Conservation (phyloP, 371 early-diverging fungal genomes). For the Mucor plumbeus region DNA sequence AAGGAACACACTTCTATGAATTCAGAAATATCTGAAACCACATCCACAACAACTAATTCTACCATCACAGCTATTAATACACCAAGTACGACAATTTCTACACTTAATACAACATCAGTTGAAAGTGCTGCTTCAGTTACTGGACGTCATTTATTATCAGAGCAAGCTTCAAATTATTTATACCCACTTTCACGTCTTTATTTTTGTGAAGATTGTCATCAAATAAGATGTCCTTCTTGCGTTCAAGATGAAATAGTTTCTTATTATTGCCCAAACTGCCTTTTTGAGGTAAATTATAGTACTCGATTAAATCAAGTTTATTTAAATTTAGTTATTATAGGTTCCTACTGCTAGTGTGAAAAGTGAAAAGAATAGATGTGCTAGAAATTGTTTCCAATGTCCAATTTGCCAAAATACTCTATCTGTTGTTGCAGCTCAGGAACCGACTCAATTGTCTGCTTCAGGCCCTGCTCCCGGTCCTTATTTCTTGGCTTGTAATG, state of each 20-base stretch:
- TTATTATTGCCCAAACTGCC: slow-evolving; percentile 94
- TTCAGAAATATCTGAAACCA: neutral
- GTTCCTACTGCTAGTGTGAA: slow-evolving; percentile 93
- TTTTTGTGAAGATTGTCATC: slow-evolving; percentile 88
- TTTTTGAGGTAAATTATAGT: slow-evolving; percentile 74
- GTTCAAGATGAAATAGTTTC: slow-evolving; percentile 85
- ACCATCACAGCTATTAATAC: slow-evolving; percentile 1
- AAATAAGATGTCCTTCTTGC: slow-evolving; percentile 82
- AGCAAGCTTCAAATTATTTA: slow-evolving; percentile 49
- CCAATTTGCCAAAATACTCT: slow-evolving; percentile 88
- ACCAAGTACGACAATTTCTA: neutral
- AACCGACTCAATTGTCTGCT: slow-evolving; percentile 35
- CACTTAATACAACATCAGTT: neutral
- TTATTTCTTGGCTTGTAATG: slow-evolving; percentile 78
- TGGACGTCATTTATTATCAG: slow-evolving; percentile 41
- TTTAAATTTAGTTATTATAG: slow-evolving; percentile 15
- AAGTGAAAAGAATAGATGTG: slow-evolving; percentile 69
- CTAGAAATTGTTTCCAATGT: slow-evolving; percentile 94
- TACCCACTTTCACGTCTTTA: slow-evolving; percentile 78
- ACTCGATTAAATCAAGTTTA: neutral
- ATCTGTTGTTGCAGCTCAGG: slow-evolving; percentile 77
- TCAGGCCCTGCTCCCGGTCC: slow-evolving; percentile 41
- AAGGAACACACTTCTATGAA: slow-evolving; percentile 16
- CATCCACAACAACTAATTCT: neutral
- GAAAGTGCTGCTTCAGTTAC: slow-evolving; percentile 35